Conservation (phyloP, 148 eudicot species). For the Pouteria glomerata region DNA sequence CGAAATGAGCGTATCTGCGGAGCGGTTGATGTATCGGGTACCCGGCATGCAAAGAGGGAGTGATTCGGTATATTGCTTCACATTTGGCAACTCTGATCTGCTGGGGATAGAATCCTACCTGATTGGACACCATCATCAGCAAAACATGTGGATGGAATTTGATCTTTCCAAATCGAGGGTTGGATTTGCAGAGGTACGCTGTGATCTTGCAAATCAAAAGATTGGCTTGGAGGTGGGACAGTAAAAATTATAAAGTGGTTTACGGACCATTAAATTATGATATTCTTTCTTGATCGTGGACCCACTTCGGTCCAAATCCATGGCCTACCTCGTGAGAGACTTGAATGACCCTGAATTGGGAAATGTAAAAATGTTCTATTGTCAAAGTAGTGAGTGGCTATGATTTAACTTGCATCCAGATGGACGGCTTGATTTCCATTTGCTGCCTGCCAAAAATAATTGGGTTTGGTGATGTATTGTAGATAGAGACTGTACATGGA, state of each 20-base stretch:
- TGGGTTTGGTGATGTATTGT: background rate
- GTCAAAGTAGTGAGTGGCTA: too few species aligned
- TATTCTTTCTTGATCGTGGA: background rate
- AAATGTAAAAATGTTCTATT: background rate
- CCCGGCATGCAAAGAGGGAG: constrained; percentile 43
- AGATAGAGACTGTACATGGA: background rate
- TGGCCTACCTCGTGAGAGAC: background rate
- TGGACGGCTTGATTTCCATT: background rate
- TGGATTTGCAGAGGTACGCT: constrained; percentile 69
- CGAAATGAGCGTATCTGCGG: constrained; percentile 67
- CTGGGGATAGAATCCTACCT: constrained; percentile 64
- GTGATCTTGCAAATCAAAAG: constrained; percentile 69
- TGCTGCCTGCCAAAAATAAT: background rate
- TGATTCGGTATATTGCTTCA: constrained; percentile 64
- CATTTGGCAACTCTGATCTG: constrained; percentile 82
- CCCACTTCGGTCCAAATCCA: constrained; percentile 9
- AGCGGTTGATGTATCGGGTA: constrained; percentile 56
- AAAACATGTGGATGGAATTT: constrained; percentile 88
- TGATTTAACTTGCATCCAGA: background rate
- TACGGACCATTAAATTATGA: background rate
- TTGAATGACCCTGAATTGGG: background rate
- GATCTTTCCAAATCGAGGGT: constrained; percentile 71
- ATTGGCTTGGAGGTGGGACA: constrained; percentile 33
- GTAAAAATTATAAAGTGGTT: too few species aligned
- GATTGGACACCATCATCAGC: constrained; percentile 94